phyloP scores from a whole-genome alignment of 2,329 filamentous ascomycete species.

The Neocatenulostroma microsporum region DNA sequence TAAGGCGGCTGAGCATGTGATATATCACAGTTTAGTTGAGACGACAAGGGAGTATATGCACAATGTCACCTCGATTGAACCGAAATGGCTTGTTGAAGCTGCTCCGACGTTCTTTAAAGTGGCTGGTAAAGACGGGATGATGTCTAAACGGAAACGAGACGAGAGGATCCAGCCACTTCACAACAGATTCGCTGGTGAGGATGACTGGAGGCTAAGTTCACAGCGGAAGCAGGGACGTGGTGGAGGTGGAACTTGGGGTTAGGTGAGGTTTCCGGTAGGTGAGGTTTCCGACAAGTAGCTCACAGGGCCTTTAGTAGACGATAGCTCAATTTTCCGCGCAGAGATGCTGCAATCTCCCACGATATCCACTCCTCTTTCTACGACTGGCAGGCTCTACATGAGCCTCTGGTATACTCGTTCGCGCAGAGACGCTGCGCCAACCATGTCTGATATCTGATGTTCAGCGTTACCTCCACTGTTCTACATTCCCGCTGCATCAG shows the following conservation, averaged over 20 bases:
- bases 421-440: too few relatives aligned
- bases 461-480: too few relatives aligned
- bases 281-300: too few relatives aligned
- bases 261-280: too few relatives aligned
- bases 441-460: too few relatives aligned
- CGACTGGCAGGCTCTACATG: too few relatives aligned
- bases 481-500: too few relatives aligned
- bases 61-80: slow-evolving; percentile 83
- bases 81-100: slow-evolving; percentile 86
- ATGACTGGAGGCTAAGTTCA: slow-evolving; percentile 89
- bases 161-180: slow-evolving; percentile 94
- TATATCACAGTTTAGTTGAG: slow-evolving; percentile 83
- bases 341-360: too few relatives aligned
- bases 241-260: slow-evolving; percentile 92
- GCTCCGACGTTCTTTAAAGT: slow-evolving; percentile 99
- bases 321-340: too few relatives aligned
- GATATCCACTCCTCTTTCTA: too few relatives aligned
- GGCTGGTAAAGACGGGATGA: slow-evolving; percentile 64
- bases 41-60: slow-evolving; percentile 99
- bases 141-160: slow-evolving; percentile 87
- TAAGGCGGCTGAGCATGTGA: slow-evolving; percentile 92
- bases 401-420: too few relatives aligned
- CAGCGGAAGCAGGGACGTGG: slow-evolving; percentile 78
- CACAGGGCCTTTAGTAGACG: too few relatives aligned
- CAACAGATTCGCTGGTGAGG: slow-evolving; percentile 83